phyloP scores from a whole-genome alignment of 176 grass and related monocot species.

The Zea luxurians region DNA sequence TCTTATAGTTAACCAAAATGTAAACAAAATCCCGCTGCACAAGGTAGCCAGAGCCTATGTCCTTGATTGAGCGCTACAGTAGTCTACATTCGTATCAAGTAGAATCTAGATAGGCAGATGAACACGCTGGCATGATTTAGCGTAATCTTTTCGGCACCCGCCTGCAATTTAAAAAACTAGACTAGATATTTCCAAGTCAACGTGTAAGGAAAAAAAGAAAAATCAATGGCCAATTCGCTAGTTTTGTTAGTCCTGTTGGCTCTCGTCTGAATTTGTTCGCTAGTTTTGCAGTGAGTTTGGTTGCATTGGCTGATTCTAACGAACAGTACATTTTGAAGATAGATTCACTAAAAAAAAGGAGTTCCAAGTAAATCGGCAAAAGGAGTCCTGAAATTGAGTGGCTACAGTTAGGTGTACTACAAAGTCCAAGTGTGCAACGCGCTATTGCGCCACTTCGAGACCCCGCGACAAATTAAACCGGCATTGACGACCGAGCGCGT shows the following conservation, averaged over 20 bases:
- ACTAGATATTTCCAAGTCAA: neutral
- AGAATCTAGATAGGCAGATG: neutral
- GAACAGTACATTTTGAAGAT: neutral
- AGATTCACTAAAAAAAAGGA: neutral
- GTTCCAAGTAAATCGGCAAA: neutral
- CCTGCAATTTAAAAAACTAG: neutral
- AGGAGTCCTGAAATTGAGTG: neutral
- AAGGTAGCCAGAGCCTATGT: neutral
- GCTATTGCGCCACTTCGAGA: neutral
- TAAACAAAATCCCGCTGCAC: neutral
- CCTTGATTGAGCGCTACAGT: neutral
- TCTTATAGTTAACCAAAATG: neutral
- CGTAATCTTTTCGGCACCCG: neutral
- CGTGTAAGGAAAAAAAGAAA: neutral
- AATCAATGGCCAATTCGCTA: neutral
- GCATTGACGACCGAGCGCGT: neutral
- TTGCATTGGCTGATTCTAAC: neutral
- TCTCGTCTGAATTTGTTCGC: neutral
- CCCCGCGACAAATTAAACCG: neutral
- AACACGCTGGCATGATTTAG: neutral
- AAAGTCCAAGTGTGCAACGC: slow-evolving; percentile 17
- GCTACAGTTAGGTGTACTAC: neutral
- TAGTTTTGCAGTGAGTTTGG: neutral
- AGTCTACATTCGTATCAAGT: neutral
- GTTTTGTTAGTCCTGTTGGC: neutral